Evolutionary conservation across 2,329 filamentous ascomycete species (phyloP), one percentile per base, ranked within the genome.

Genomic region (Monosporascus ibericus): DNA sequence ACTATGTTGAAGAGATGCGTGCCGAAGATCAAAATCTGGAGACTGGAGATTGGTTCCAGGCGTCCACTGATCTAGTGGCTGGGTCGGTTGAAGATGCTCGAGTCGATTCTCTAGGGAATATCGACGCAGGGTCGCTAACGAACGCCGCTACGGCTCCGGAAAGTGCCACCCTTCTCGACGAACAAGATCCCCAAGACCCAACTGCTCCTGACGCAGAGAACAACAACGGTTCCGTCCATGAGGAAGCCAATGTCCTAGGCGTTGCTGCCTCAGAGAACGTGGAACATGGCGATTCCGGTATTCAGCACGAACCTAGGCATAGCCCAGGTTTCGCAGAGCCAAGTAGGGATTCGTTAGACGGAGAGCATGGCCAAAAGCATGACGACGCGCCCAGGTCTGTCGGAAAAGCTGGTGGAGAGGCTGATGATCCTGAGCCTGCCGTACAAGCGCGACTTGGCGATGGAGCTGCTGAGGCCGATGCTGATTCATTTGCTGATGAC

Each of bases 1-100:
- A 63, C 27, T 64, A 61, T 48, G 51, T 56, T 50, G 58, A 63
- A 22, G 55, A 56, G 27, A 37, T 53, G 2, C 51, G 53, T 18
- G 25, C 50, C n/a, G 53, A 55, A 48, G 60, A 52, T n/a, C 53
- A 56, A 5, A 51, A 55, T n/a, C 34, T 40, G 22, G 48, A 34
- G 39, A 27, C 38, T 44, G 48, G 25, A 40, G 57, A 59, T 44
- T 63, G 57, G 59, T 20, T 53, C 5, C 55, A 60, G 48, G 44
- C 52, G n/a, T 47, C 50, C 9, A 50, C 47, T 40, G 53, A 36
- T 42, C 52, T 58, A 25, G 48, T 39, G 9, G 39, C 55, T n/a
- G 42, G 42, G 20, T 25, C 24, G 36, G 49, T 34, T 4, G 52
- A 49, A n/a, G 15, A 48, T 4, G 25, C 34, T 8, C 52, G 60